These are phyloP conservation scores for Candida coquimbonensis DNA, from an alignment of 805 yeast species.

Conservation along the genomic window DNA sequence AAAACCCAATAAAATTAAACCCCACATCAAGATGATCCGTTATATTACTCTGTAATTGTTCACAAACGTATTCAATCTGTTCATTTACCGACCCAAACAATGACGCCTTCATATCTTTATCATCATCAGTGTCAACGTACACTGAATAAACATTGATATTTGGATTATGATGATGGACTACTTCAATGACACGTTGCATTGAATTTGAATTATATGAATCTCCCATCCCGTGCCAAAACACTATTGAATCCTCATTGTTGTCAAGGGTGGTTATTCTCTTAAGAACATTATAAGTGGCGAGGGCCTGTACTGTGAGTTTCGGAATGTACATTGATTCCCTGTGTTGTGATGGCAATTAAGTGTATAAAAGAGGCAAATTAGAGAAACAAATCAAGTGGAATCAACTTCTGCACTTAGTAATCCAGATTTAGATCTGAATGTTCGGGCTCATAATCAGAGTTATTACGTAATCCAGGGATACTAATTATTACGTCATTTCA, in stretches of 20 bases:
- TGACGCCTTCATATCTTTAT: constrained; percentile 47
- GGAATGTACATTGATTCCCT: constrained; percentile 12
- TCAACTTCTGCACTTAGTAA: no score
- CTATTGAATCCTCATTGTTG: constrained; percentile 38
- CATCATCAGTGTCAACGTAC: constrained; percentile 39
- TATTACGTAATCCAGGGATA: no score
- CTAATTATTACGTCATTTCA: no score
- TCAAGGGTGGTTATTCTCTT: constrained; percentile 11
- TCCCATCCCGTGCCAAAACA: constrained; percentile 83
- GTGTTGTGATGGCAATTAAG: no score
- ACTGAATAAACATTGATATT: constrained; percentile 47
- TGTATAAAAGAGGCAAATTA: not conserved
- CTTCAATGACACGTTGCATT: constrained; percentile 38
- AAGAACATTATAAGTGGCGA: constrained; percentile 14
- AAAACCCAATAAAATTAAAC: constrained; percentile 70
- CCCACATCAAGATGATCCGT: constrained; percentile 45
- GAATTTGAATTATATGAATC: constrained; percentile 62
- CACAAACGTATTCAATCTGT: constrained; percentile 51
- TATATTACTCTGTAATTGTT: constrained; percentile 30
- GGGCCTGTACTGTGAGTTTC: constrained; percentile 10
- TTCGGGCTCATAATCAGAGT: no score
- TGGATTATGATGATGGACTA: constrained; percentile 41
- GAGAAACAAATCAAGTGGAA: not conserved
- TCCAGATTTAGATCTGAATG: no score
- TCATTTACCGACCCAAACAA: constrained; percentile 52